Conservation (phyloP, 768 basidiomycete genomes). For the Podaxis sp. region DNA sequence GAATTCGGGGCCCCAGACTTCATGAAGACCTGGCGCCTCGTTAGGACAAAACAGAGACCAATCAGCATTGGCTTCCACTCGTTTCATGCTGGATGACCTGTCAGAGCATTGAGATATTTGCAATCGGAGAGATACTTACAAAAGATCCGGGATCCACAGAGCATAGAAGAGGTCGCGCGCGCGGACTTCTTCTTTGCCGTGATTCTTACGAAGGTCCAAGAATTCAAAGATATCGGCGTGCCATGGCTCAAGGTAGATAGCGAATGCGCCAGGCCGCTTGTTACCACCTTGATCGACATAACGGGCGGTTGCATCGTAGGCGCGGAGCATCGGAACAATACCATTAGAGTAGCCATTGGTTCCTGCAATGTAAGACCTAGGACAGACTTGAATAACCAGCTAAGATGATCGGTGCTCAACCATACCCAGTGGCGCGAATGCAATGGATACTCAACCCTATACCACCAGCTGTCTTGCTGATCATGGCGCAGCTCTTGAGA, state of each 20-base stretch:
- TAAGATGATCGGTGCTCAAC: not conserved
- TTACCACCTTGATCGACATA: conserved; percentile 99
- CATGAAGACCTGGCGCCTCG: conserved; percentile 87
- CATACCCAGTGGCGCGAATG: conserved; percentile 91
- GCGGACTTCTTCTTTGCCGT: conserved; percentile 96
- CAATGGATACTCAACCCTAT: conserved; percentile 96
- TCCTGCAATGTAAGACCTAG: conserved; percentile 95
- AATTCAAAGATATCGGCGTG: conserved; percentile 97
- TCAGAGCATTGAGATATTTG: not conserved
- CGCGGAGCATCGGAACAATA: conserved; percentile 98
- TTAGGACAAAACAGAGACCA: conserved; percentile 99
- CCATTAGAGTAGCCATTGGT: conserved; percentile 99
- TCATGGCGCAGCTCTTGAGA: conserved; percentile 97
- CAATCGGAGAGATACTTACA: conserved; percentile 50
- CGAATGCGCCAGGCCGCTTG: conserved; percentile 98
- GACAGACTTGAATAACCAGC: conserved; percentile 10
- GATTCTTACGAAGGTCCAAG: conserved; percentile 97
- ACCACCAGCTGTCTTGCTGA: conserved; percentile 98
- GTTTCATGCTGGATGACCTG: conserved; percentile 75
- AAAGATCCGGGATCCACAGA: conserved; percentile 96
- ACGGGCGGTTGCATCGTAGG: conserved; percentile 95
- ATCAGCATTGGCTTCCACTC: conserved; percentile 83
- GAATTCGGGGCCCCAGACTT: conserved; percentile 89
- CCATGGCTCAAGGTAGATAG: conserved; percentile 99
- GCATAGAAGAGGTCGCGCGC: conserved; percentile 98